Percentiles rank a stretch among this genome's conserved stretches.
These are phyloP conservation scores for Saccharata proteae DNA, from an alignment of 2,329 filamentous ascomycete genomes.

Conservation along the genomic window DNA sequence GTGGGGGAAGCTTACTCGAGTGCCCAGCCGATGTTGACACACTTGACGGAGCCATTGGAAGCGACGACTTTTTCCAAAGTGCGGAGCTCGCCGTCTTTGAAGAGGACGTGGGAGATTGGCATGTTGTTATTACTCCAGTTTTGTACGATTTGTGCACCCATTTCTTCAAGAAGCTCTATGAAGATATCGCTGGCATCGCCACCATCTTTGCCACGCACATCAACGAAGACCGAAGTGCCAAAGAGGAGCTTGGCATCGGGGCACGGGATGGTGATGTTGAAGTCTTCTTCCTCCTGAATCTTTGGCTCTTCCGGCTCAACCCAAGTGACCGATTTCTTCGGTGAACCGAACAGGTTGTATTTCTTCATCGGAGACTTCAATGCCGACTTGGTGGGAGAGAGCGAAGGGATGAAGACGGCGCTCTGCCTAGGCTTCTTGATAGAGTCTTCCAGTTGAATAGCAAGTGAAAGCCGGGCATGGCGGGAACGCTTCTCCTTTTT, in stretches of 20 bases:
- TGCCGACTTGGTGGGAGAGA: slow-evolving; percentile 16
- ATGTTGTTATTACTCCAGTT: slow-evolving; percentile 61
- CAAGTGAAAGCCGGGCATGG: slow-evolving; percentile 6
- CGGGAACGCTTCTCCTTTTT: slow-evolving; percentile 7
- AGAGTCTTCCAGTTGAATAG: slow-evolving; percentile 6
- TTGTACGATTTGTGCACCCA: slow-evolving; percentile 71
- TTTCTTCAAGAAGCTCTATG: slow-evolving; percentile 62
- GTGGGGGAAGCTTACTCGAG: slow-evolving; percentile 54
- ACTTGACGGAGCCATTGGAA: slow-evolving; percentile 58
- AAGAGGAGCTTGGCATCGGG: slow-evolving; percentile 17
- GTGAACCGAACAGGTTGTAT: slow-evolving; percentile 16
- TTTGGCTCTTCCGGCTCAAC: slow-evolving; percentile 1
- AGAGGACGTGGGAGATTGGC: slow-evolving; percentile 79
- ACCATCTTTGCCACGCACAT: slow-evolving; percentile 73
- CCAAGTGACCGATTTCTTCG: slow-evolving; percentile 27
- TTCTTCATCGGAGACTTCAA: slow-evolving; percentile 24
- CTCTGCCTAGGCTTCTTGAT: slow-evolving; percentile 8
- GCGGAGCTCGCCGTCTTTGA: slow-evolving; percentile 71
- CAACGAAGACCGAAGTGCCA: slow-evolving; percentile 68
- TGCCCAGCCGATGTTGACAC: slow-evolving; percentile 75
- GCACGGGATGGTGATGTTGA: slow-evolving; percentile 14
- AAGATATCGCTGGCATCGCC: slow-evolving; percentile 54
- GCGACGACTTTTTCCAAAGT: slow-evolving; percentile 72
- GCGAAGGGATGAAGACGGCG: slow-evolving; percentile 7
- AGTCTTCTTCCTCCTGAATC: slow-evolving; percentile 6